Conservation (phyloP, 2,329 filamentous ascomycete species). For the Phaeosphaeriaceae sp. region DNA sequence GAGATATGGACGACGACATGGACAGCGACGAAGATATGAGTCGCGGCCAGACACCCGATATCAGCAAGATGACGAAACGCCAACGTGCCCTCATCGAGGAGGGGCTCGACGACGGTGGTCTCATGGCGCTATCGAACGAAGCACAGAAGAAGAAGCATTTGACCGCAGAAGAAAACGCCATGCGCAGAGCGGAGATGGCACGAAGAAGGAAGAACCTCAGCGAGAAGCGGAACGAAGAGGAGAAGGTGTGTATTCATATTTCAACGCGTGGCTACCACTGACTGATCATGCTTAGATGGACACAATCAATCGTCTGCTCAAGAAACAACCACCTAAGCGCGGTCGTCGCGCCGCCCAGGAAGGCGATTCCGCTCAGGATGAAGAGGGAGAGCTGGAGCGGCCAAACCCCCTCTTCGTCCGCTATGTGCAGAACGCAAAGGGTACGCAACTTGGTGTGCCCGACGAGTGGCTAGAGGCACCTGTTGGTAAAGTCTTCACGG, state of each 20-base stretch:
- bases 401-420: constrained; percentile 70
- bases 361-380: constrained; percentile 59
- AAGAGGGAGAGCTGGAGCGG: constrained; percentile 53
- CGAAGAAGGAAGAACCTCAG: constrained; percentile 75
- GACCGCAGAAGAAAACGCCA: constrained; percentile 75
- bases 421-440: constrained; percentile 70
- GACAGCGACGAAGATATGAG: constrained; percentile 64
- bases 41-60: constrained; percentile 66
- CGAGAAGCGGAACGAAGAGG: constrained; percentile 79
- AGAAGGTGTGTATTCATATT: constrained; percentile 62
- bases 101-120: constrained; percentile 52
- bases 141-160: constrained; percentile 76
- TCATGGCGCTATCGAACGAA: constrained; percentile 66
- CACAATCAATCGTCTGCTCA: constrained; percentile 88
- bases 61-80: constrained; percentile 71
- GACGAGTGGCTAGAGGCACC: constrained; percentile 72
- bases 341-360: constrained; percentile 57
- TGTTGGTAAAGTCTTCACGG: constrained; percentile 64
- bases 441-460: constrained; percentile 69
- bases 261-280: not conserved
- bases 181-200: constrained; percentile 77
- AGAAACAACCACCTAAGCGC: constrained; percentile 80
- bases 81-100: constrained; percentile 67
- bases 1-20: constrained; percentile 48
- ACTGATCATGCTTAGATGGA: constrained; percentile 68